Percentiles rank a stretch among this genome's conserved stretches.
These are phyloP conservation scores for Teunomyces pallodes DNA, from an alignment of 805 yeast species.

Conservation along the genomic window DNA sequence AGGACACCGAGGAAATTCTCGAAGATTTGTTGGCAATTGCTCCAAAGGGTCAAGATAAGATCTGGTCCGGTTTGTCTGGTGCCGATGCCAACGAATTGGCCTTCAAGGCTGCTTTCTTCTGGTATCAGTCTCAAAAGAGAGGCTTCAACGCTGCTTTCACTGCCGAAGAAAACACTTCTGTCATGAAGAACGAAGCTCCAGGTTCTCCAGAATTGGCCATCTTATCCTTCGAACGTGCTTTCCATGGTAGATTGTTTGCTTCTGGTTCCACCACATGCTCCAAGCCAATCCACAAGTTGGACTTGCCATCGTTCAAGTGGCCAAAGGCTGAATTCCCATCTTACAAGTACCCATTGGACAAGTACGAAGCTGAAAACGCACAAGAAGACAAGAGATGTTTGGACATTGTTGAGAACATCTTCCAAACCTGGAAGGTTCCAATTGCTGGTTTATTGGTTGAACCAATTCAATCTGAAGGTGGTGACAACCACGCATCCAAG, in stretches of 20 bases:
- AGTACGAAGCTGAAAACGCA: slow-evolving; percentile 58
- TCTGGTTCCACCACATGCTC: slow-evolving; percentile 89
- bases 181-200: slow-evolving; percentile 81
- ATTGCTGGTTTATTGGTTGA: slow-evolving; percentile 88
- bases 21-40: slow-evolving; percentile 58
- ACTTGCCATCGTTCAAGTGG: slow-evolving; percentile 93
- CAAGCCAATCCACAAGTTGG: slow-evolving; percentile 91
- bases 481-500: slow-evolving; percentile 82
- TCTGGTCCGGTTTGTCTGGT: slow-evolving; percentile 82
- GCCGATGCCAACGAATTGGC: slow-evolving; percentile 90
- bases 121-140: slow-evolving; percentile 68
- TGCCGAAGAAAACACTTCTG: slow-evolving; percentile 63
- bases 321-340: slow-evolving; percentile 93
- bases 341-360: slow-evolving; percentile 80
- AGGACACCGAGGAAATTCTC: slow-evolving; percentile 59
- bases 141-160: slow-evolving; percentile 62
- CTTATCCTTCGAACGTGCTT: slow-evolving; percentile 80
- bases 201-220: slow-evolving; percentile 88
- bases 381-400: slow-evolving; percentile 82
- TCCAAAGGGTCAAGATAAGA: slow-evolving; percentile 70
- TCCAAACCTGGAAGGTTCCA: slow-evolving; percentile 67
- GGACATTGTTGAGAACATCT: slow-evolving; percentile 66
- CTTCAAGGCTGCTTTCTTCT: slow-evolving; percentile 84
- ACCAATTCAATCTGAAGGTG: slow-evolving; percentile 91
- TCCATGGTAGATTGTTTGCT: slow-evolving; percentile 95